A percentile compares a stretch with the other conserved stretches of the same genome.
These are phyloP conservation scores for Cicer judaicum DNA, from an alignment of 306 rosid species.

Conservation along the genomic window DNA sequence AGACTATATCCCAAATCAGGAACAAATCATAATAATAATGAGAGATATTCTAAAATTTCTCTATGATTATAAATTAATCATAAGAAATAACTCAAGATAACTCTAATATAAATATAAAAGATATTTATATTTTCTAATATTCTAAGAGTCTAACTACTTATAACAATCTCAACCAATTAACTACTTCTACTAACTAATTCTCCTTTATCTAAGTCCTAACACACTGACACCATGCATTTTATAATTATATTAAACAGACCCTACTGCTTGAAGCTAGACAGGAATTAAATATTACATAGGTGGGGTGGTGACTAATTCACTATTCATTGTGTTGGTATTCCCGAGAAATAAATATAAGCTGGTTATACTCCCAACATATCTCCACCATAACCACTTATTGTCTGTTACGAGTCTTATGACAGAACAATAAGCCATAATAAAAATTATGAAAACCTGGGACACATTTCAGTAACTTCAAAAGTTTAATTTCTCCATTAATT, in stretches of 20 bases:
- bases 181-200: no score
- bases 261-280: background rate
- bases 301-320: constrained; percentile 16
- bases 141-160: no score
- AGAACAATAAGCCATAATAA: background rate
- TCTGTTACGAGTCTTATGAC: background rate
- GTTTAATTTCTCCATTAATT: background rate
- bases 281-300: background rate
- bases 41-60: no score
- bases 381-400: background rate
- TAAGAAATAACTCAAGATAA: no score
- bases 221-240: background rate
- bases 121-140: no score
- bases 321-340: background rate
- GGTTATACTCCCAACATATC: background rate
- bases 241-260: constrained; percentile 4
- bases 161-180: no score
- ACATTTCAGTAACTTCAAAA: background rate
- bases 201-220: no score
- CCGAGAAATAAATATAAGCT: background rate
- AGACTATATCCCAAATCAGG: no score
- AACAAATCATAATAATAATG: no score
- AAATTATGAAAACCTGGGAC: background rate
- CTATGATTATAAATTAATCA: no score
- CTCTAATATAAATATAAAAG: no score